These are phyloP conservation scores for Chrysoporthe austroafricana DNA, from an alignment of 2,329 filamentous ascomycete genomes.

Conservation along the genomic window DNA sequence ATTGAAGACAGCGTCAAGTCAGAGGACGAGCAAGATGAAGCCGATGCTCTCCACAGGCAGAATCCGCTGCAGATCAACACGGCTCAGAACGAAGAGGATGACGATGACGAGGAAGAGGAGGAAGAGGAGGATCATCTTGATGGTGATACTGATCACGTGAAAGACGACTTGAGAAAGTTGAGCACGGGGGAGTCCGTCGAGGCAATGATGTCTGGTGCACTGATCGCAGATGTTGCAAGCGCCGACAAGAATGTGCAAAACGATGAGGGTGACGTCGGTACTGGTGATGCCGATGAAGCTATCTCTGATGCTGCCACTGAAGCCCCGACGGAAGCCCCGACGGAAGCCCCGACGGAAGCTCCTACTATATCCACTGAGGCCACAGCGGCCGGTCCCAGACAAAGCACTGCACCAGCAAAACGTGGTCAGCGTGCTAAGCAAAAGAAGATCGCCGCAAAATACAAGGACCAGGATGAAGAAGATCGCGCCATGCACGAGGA, in stretches of 20 bases:
- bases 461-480: slow-evolving; percentile 93
- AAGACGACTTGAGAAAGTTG: slow-evolving; percentile 27
- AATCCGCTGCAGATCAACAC: slow-evolving; percentile 28
- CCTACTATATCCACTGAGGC: slow-evolving; percentile 36
- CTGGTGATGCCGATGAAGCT: slow-evolving; percentile 32
- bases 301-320: slow-evolving; percentile 38
- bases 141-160: slow-evolving; percentile 26
- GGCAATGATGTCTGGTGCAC: slow-evolving; percentile 27
- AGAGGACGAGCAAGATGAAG: slow-evolving; percentile 39
- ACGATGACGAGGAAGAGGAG: slow-evolving; percentile 1
- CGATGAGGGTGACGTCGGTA: neutral
- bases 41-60: slow-evolving; percentile 36
- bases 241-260: neutral
- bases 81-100: neutral
- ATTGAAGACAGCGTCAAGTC: slow-evolving; percentile 34
- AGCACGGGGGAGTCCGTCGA: slow-evolving; percentile 22
- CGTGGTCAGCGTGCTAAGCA: slow-evolving; percentile 81
- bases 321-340: slow-evolving; percentile 18
- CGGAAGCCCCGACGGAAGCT: slow-evolving; percentile 27
- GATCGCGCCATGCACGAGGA: slow-evolving; percentile 83
- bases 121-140: slow-evolving; percentile 28
- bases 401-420: slow-evolving; percentile 56
- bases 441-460: slow-evolving; percentile 87
- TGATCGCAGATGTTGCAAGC: slow-evolving; percentile 15
- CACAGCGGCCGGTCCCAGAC: slow-evolving; percentile 37